Base-by-base conservation (phyloP, 2,329 filamentous ascomycete genomes). In the Orbilia oligospora region DNA sequence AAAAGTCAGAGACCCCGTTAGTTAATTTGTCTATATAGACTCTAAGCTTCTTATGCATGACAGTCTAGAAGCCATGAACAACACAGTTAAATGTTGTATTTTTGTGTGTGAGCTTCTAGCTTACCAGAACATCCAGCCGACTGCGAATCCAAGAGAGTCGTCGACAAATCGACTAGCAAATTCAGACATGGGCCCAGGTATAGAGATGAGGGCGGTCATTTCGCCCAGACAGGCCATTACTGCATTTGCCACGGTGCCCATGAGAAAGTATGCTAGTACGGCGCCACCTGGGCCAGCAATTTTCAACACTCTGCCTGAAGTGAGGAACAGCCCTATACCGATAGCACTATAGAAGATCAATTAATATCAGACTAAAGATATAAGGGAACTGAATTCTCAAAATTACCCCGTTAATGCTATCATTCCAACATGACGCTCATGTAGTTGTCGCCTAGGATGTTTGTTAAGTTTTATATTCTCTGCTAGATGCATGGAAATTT, bases 61-160 rank as follows among this genome's bases (percentile, higher is more conserved):
- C 18, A 12, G 38, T 24, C 16, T 64, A 1, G 44, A 48, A 18
- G 22, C n/a, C 6, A 51, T 18, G 20, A 27, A 55, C 67, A 71
- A 77, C 67, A 71, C 73, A 63, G 0, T 20, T 55, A 9, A 3
- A 16, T 78, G 75, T 78, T 68, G 68, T 9, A 69, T 64, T 78
- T 78, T n/a, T n/a, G n/a, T 72, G 12, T 24, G 12, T 3, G 20
- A 33, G 10, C 16, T 9, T 56, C 81, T n/a, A n/a, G n/a, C n/a
- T 68, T 80, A 85, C 85, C 85, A 86, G 27, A 84, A 82, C 80
- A 86, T 86, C 86, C 86, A 87, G 1, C 85, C 86, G 16, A 84
- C 84, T 0, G 85, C 85, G 81, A 85, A 86, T 38, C 85, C 86
- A 20, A 86, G 83, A 30, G 84, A 84, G 81, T 85, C 83, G 80